Conservation (phyloP, 192 early-diverging fungal genomes). For the Backusella westeae region DNA sequence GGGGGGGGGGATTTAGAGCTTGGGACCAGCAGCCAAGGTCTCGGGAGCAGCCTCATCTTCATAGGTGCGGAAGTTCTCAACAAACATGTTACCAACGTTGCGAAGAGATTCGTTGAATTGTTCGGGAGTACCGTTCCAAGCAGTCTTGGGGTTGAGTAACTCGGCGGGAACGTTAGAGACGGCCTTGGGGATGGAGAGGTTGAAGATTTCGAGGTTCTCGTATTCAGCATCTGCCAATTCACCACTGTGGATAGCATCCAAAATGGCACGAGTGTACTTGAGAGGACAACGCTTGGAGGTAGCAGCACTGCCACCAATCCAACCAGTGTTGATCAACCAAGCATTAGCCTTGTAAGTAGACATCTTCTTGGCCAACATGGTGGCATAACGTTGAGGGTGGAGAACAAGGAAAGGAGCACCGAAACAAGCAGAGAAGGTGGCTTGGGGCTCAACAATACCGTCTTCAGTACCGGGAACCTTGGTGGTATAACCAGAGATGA, state of each 20-base stretch:
- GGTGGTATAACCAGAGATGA: slow-evolving; percentile 68
- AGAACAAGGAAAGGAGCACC: slow-evolving; percentile 96
- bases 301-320: slow-evolving; percentile 74
- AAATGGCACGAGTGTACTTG: slow-evolving; percentile 95
- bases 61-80: slow-evolving; percentile 86
- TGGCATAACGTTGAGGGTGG: slow-evolving; percentile 93
- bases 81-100: slow-evolving; percentile 82
- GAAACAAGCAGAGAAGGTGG: slow-evolving; percentile 91
- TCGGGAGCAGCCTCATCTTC: slow-evolving; percentile 71
- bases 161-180: slow-evolving; percentile 75
- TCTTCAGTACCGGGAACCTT: slow-evolving; percentile 97
- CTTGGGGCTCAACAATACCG: slow-evolving; percentile 83
- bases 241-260: slow-evolving; percentile 93
- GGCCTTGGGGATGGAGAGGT: slow-evolving; percentile 80
- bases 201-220: slow-evolving; percentile 83
- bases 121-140: slow-evolving; percentile 76
- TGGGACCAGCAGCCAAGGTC: slow-evolving; percentile 72
- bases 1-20: slow-evolving; percentile 23
- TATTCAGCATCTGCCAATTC: slow-evolving; percentile 85
- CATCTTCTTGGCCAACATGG: slow-evolving; percentile 96
- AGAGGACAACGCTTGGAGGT: slow-evolving; percentile 76
- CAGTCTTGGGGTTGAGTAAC: slow-evolving; percentile 80
- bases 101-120: slow-evolving; percentile 63
- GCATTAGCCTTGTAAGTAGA: slow-evolving; percentile 76
- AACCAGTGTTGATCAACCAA: slow-evolving; percentile 95